These are phyloP conservation scores for Eremothecium gossypii DNA, from an alignment of 1,139 yeast genomes.

Conservation along the genomic window DNA sequence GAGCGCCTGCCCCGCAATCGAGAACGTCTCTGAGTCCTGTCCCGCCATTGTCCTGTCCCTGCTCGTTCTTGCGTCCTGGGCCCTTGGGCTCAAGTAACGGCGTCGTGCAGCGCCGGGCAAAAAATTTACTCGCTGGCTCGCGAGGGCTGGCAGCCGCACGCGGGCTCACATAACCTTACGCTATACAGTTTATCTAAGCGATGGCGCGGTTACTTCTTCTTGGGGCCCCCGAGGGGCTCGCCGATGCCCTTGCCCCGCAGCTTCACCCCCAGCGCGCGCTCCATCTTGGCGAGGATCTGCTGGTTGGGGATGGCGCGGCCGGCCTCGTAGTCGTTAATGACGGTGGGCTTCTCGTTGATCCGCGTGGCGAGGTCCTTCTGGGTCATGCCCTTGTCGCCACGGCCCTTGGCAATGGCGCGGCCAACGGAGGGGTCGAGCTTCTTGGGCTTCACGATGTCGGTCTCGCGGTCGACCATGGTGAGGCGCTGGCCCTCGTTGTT, in stretches of 20 bases:
- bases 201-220: conserved; percentile 17
- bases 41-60: too few species aligned
- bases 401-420: conserved; percentile 73
- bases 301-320: conserved; percentile 97
- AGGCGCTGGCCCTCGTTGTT: conserved; percentile 91
- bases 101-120: too few species aligned
- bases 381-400: conserved; percentile 81
- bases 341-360: conserved; percentile 91
- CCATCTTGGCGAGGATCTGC: conserved; percentile 84
- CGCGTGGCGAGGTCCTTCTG: conserved; percentile 95
- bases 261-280: conserved; percentile 88
- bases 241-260: conserved; percentile 96
- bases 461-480: conserved; percentile 86
- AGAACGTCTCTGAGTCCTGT: conserved; percentile 30
- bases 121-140: too few species aligned
- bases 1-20: conserved; percentile 68
- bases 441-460: conserved; percentile 88
- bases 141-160: too few species aligned
- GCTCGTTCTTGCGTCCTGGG: too few species aligned
- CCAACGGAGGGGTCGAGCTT: conserved; percentile 81
- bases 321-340: conserved; percentile 92
- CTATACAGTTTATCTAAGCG: too few species aligned
- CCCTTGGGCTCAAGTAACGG: too few species aligned
- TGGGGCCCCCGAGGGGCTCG: conserved; percentile 54
- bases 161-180: too few species aligned